Percentiles rank a stretch among this genome's conserved stretches.
phyloP scores from a whole-genome alignment of 192 early-diverging fungal species.

The Podila clonocystis region DNA sequence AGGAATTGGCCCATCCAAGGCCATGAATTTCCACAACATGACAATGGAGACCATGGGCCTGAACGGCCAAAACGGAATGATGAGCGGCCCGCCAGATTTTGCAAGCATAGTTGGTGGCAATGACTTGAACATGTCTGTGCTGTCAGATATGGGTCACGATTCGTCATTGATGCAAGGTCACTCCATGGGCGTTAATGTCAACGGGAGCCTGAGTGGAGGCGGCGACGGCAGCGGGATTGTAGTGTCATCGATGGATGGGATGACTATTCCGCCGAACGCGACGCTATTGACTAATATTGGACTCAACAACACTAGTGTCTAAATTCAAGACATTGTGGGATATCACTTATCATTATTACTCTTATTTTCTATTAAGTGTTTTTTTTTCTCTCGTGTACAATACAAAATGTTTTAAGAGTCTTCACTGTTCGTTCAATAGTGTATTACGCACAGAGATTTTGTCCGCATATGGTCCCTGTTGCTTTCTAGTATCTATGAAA shows the following conservation, averaged over 20 bases:
- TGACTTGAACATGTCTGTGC: not conserved
- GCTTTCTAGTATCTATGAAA: no score
- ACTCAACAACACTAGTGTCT: not conserved
- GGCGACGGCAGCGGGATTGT: not conserved
- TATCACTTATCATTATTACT: no score
- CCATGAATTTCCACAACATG: not conserved
- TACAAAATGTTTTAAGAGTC: no score
- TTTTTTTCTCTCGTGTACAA: no score
- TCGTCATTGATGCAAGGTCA: not conserved
- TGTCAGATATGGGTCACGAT: not conserved
- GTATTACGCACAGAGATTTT: no score
- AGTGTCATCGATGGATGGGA: not conserved
- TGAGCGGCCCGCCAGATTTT: not conserved
- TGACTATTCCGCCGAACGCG: not conserved
- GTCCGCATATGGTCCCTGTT: no score
- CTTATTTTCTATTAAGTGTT: no score
- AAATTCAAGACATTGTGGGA: no score
- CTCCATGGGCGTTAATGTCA: no score
- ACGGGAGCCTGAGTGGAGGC: not conserved
- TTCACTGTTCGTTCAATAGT: no score
- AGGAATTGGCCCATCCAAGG: not conserved
- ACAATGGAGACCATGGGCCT: not conserved
- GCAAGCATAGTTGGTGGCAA: not conserved
- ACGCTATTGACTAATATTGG: not conserved
- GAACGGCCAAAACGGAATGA: not conserved